Evolutionary conservation across 2,329 filamentous ascomycete genomes (phyloP), one percentile per base, ranked within the genome.

Genomic region (Aureobasidium musti): DNA sequence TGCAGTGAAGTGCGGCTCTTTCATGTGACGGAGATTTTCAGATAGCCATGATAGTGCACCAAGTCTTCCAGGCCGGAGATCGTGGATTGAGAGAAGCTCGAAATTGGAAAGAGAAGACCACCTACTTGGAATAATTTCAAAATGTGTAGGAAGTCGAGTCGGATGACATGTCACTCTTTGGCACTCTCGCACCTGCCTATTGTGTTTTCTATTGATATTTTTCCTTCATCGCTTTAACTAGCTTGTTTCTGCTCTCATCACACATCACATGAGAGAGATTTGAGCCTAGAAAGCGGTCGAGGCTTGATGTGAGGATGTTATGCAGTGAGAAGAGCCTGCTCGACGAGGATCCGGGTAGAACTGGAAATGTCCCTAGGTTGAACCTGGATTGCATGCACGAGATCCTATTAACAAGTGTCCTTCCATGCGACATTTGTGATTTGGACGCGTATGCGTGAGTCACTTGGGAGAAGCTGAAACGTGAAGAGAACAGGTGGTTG

Each of bases 401-500:
- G 23, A 2, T 11, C 49, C 13, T 28, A 30, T 17, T 17, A 23
- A 54, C 52, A 52, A 37, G 52, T 54, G 52, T 54, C 33, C 19
- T 23, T 17, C 6, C n/a, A 17, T 10, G 28, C 11, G n/a, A 53
- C 10, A 23, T 2, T 2, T 54, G 19, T 54, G 7, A 26, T 26
- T 3, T 41, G 53, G 53, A 57, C 53, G 53, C 35, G 53, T 41
- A 23, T 23, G 7, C 21, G 35, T 61, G 57, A 61, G 41, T 61
- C 57, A 61, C 56, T 45, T 19, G 5, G 37, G 33, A 37, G n/a
- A 23, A 37, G 41, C 23, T 13, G 56, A 33, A 49, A 47, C n/a
- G 5, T 39, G 41, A 61, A 39, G 30, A 61, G 57, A 37, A 61
- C 57, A 61, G 57, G 43, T 49, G 57, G 41, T 61, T 26, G 43